A percentile compares a stretch with the other conserved stretches of the same genome.
These are phyloP conservation scores for Nemania sp. DNA, from an alignment of 2,329 filamentous ascomycete genomes.

Conservation along the genomic window DNA sequence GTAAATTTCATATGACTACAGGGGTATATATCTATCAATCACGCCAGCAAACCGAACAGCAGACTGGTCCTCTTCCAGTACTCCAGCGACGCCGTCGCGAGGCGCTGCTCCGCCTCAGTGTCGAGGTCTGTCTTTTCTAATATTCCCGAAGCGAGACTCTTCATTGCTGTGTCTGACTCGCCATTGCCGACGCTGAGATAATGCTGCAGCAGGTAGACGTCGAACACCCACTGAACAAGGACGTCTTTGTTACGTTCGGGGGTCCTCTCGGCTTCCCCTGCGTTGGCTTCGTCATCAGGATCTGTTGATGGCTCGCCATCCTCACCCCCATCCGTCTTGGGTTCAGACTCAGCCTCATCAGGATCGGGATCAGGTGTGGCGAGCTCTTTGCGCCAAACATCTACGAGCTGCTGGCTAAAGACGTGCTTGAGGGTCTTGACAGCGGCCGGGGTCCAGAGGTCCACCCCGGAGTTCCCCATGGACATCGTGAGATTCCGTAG, in stretches of 20 bases:
- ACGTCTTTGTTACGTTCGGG: slow-evolving; percentile 50
- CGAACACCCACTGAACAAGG: slow-evolving; percentile 65
- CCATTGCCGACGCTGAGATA: slow-evolving; percentile 45
- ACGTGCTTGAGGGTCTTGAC: slow-evolving; percentile 65
- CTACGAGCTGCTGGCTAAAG: slow-evolving; percentile 56
- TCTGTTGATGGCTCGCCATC: slow-evolving; percentile 6
- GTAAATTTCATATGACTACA: background rate
- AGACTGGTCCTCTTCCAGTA: slow-evolving; percentile 85
- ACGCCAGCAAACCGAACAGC: slow-evolving; percentile 76
- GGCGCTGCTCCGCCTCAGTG: slow-evolving; percentile 53
- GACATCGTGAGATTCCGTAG: slow-evolving; percentile 65
- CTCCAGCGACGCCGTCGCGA: slow-evolving; percentile 68
- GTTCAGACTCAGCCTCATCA: slow-evolving; percentile 28
- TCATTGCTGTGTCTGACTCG: slow-evolving; percentile 41
- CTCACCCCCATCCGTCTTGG: slow-evolving; percentile 15
- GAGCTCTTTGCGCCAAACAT: slow-evolving; percentile 53
- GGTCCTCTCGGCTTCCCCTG: background rate
- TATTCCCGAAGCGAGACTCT: slow-evolving; percentile 52
- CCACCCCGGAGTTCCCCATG: slow-evolving; percentile 74
- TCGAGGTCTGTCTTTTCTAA: slow-evolving; percentile 54
- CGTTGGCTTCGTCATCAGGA: slow-evolving; percentile 11
- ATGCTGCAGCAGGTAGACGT: slow-evolving; percentile 56
- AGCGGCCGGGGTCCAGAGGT: slow-evolving; percentile 79
- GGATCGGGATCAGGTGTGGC: slow-evolving; percentile 33
- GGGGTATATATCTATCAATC: slow-evolving; percentile 36